Evolutionary conservation across 306 rosid species (phyloP), one percentile per base, ranked within the genome.

Genomic region (Senna siamea): DNA sequence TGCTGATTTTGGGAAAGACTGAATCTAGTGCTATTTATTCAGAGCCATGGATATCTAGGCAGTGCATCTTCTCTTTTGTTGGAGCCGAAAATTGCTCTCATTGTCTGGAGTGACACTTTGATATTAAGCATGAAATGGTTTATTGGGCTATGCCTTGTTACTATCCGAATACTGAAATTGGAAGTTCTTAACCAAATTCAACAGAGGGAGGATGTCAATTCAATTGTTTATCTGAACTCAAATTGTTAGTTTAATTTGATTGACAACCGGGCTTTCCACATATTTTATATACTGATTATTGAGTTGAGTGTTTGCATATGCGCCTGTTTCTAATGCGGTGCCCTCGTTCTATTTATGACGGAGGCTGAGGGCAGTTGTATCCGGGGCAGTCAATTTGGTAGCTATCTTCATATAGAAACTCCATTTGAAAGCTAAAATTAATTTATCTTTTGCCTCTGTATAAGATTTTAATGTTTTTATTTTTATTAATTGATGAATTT

Each of bases 1-100:
- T 46, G 76, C 95, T 20, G 97, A 91, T 76, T 94, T 94, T 48
- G 96, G 97, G 28, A 94, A 94, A 77, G 96, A 92, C 12, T 79
- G 55, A 66, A 70, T 72, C 69, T 34, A 7, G 57, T 43, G 66
- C 47, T 13, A 64, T 76, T 57, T 72, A 55, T 69, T 64, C 38
- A 46, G 72, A 81, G 82, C 82, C 77, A 75, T 70, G 85, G 88
- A 79, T 77, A 17, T 74, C 19, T 58, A 62, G 88, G 80, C 84
- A 79, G 85, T 74, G 82, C 85, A 81, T 79, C 75, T 70, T 76
- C 35, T 77, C 23, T 11, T 23, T 35, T 70, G 9, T 4, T 72
- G 41, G 70, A 65, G 76, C 70, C 54, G 17, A 44, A 61, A 76
- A 50, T 71, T 64, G 72, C 34, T 78, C 68, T 73, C 37, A 17